Percentiles rank a stretch among this genome's conserved stretches.
Evolutionary conservation across 2,329 filamentous ascomycete genomes (phyloP).

Genomic region (Pseudocercospora fuligena): DNA sequence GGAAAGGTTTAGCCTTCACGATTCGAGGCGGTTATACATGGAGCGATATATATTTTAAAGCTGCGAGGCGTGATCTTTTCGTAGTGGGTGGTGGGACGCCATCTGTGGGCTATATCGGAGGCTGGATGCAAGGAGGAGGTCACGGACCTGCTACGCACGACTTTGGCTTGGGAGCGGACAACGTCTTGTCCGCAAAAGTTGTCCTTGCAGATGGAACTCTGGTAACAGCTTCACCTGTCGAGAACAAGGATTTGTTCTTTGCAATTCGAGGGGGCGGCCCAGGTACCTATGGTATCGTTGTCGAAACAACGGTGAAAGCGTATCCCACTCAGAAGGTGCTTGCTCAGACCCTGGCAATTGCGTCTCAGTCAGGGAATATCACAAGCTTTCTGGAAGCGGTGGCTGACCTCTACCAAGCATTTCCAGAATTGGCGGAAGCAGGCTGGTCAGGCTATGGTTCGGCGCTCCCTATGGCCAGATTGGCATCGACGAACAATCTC

Average conservation of each 20-base stretch:
- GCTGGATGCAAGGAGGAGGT: constrained; percentile 37
- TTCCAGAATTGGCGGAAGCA: constrained; percentile 35
- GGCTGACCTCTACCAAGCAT: constrained; percentile 34
- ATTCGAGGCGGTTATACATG: constrained; percentile 41
- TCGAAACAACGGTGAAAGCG: constrained; percentile 28
- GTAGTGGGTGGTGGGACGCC: constrained; percentile 31
- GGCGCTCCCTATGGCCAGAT: constrained; percentile 37
- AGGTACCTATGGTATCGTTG: constrained; percentile 49
- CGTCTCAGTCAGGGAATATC: constrained; percentile 28
- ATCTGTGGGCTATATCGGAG: constrained; percentile 32
- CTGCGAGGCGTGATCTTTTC: constrained; percentile 34
- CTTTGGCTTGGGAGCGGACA: constrained; percentile 35
- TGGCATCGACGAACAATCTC: constrained; percentile 44
- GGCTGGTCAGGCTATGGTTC: constrained; percentile 43
- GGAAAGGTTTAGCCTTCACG: constrained; percentile 40
- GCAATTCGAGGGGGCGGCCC: constrained; percentile 58
- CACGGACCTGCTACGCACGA: constrained; percentile 30
- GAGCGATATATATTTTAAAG: constrained; percentile 40
- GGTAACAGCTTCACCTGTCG: constrained; percentile 40
- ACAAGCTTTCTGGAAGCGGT: constrained; percentile 33
- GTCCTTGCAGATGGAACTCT: constrained; percentile 32
- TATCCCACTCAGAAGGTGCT: constrained; percentile 25
- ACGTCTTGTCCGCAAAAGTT: constrained; percentile 30
- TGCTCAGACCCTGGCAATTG: constrained; percentile 36
- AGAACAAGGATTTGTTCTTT: constrained; percentile 57